Conservation (phyloP, 257 asterid genomes). For the Petrea volubilis region DNA sequence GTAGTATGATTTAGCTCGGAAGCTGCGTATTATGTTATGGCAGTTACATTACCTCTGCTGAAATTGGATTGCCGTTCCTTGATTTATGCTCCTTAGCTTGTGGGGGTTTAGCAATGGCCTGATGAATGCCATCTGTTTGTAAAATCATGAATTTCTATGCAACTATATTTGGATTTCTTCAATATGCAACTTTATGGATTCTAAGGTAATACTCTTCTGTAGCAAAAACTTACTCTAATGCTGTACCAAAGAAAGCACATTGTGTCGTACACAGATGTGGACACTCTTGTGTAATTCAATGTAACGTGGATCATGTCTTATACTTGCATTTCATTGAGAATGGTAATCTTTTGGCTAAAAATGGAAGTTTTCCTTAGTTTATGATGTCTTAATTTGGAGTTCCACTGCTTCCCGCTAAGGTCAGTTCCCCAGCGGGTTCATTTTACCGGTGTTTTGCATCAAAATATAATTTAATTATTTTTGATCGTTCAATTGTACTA, state of each 20-base stretch:
- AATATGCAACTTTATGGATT: slow-evolving; percentile 2
- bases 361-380: not conserved
- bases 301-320: not conserved
- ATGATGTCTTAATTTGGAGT: slow-evolving; percentile 20
- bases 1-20: slow-evolving; percentile 20
- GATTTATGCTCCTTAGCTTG: not conserved
- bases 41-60: slow-evolving; percentile 12
- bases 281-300: not conserved
- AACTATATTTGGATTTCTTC: not conserved
- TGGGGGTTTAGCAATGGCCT: not conserved
- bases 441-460: not conserved
- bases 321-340: not conserved
- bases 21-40: slow-evolving; percentile 2
- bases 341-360: not conserved
- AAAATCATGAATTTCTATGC: not conserved
- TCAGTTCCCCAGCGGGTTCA: slow-evolving; percentile 1
- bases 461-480: not conserved
- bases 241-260: not conserved
- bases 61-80: slow-evolving; percentile 7
- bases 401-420: not conserved
- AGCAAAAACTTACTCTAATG: not conserved
- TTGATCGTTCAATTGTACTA: not conserved
- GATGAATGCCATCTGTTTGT: slow-evolving; percentile 19
- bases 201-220: not conserved
- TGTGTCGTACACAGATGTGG: not conserved